A percentile compares a stretch with the other conserved stretches of the same genome.
Conservation (phyloP, 2,329 filamentous ascomycete species). For the Aspergillus caelatus region DNA sequence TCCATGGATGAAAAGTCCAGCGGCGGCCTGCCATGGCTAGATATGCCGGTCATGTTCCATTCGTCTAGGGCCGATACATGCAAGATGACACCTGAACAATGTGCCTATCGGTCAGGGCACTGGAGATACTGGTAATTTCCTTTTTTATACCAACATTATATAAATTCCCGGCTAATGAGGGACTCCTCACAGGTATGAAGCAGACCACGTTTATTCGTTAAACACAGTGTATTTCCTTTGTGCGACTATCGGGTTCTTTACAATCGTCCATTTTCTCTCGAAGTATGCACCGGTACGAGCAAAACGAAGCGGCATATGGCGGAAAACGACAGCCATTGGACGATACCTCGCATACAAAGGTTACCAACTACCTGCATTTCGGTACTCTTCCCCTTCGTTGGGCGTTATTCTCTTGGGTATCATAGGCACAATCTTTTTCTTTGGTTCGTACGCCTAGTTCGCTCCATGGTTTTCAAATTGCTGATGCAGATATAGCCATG, state of each 20-base stretch:
- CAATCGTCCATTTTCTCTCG: conserved; percentile 42
- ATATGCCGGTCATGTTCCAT: conserved; percentile 36
- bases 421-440: conserved; percentile 51
- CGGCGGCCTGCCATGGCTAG: conserved; percentile 31
- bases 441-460: conserved; percentile 34
- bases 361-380: conserved; percentile 36
- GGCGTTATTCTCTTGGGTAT: conserved; percentile 47
- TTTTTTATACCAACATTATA: background rate
- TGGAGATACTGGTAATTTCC: conserved; percentile 37
- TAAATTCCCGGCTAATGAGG: background rate
- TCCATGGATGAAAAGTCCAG: conserved; percentile 14
- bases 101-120: conserved; percentile 27
- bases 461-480: background rate
- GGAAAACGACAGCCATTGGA: conserved; percentile 36
- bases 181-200: conserved; percentile 49
- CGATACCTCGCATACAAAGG: conserved; percentile 49
- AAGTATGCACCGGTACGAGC: conserved; percentile 32
- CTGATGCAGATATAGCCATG: conserved; percentile 40
- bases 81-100: conserved; percentile 33
- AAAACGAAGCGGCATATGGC: conserved; percentile 33
- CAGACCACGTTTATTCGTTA: conserved; percentile 57
- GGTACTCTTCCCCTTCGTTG: conserved; percentile 50
- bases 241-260: conserved; percentile 52
- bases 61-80: conserved; percentile 33
- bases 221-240: conserved; percentile 58